Conservation (phyloP, 176 grass and related monocot species). For the Thinopyrum elongatum region DNA sequence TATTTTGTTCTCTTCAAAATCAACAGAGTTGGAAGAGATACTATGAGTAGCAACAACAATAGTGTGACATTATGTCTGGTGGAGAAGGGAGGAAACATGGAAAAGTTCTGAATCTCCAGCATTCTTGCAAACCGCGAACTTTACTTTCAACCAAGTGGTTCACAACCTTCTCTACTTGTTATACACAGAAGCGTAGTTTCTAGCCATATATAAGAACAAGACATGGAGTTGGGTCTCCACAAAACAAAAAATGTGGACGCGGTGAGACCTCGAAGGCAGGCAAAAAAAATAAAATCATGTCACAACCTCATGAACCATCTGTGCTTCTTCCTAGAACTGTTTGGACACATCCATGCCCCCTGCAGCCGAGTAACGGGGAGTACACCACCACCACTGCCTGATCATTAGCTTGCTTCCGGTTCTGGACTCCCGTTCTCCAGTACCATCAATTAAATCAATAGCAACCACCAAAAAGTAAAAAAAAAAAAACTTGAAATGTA, state of each 20-base stretch:
- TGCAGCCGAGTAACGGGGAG: neutral
- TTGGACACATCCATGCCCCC: neutral
- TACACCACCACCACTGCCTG: neutral
- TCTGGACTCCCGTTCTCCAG: neutral
- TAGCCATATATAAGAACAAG: conserved; percentile 5
- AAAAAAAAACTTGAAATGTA: neutral
- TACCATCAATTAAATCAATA: conserved; percentile 14
- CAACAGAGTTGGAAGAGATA: no score
- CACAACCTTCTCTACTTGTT: conserved; percentile 22
- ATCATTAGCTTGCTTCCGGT: neutral
- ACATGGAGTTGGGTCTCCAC: neutral
- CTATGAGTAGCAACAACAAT: no score
- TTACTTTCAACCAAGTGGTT: conserved; percentile 17
- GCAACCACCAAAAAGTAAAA: neutral
- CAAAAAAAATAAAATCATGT: neutral
- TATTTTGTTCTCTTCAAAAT: no score
- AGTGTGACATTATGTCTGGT: no score
- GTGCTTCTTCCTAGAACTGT: neutral
- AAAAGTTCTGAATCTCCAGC: neutral
- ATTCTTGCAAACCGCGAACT: neutral
- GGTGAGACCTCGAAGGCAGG: neutral
- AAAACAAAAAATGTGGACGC: neutral
- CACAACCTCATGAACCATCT: conserved; percentile 8
- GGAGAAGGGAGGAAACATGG: neutral
- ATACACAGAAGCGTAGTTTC: conserved; percentile 25